Conservation (phyloP, 148 eudicot genomes). For the Cornus kousa region DNA sequence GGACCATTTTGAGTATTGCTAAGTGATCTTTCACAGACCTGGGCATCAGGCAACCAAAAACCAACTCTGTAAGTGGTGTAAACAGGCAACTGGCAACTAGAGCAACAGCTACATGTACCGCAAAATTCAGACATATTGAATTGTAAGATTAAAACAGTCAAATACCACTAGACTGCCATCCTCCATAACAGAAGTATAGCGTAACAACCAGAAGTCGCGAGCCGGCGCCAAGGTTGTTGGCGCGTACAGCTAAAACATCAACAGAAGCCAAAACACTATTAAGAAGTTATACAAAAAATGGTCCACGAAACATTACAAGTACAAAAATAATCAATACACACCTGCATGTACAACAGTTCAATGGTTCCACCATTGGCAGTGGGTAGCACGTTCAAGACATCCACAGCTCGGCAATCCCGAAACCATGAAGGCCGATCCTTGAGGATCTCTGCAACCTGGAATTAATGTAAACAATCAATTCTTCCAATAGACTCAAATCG, state of each 20-base stretch:
- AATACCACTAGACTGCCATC: conserved; percentile 96
- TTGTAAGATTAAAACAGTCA: background rate
- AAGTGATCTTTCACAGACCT: conserved; percentile 97
- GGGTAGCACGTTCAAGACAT: conserved; percentile 93
- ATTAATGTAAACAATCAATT: background rate
- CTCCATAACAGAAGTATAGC: conserved; percentile 91
- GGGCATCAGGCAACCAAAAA: conserved; percentile 6
- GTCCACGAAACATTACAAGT: background rate
- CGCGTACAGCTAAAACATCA: conserved; percentile 73
- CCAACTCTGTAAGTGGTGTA: background rate
- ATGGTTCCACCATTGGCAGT: conserved; percentile 99
- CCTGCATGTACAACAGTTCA: conserved; percentile 99
- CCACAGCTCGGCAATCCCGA: conserved; percentile 98
- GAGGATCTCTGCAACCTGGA: conserved; percentile 97
- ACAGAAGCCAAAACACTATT: background rate
- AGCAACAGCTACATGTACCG: background rate
- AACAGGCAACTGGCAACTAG: background rate
- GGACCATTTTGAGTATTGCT: conserved; percentile 85
- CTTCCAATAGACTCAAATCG: background rate
- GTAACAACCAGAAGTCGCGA: conserved; percentile 94
- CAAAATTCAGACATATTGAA: background rate
- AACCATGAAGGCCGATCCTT: conserved; percentile 99
- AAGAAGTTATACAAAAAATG: background rate
- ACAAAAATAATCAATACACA: conserved; percentile 11
- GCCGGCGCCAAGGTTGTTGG: conserved; percentile 96